A percentile compares a stretch with the other conserved stretches of the same genome.
These are phyloP conservation scores for Plantago coronopus DNA, from an alignment of 305 asterid genomes.

Conservation along the genomic window DNA sequence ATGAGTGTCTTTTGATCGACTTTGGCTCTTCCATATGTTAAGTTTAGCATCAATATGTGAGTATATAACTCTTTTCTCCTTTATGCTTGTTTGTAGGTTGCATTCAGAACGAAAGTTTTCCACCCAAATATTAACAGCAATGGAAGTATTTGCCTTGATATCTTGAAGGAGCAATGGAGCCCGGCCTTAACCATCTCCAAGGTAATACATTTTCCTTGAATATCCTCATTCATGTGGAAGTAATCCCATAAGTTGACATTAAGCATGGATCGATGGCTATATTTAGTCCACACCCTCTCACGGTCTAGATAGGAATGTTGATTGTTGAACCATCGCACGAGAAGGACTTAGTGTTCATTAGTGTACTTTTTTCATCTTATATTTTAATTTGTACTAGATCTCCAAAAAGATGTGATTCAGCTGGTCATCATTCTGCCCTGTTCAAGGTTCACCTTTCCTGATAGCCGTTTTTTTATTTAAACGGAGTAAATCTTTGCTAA, in stretches of 20 bases:
- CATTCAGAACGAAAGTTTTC: constrained; percentile 35
- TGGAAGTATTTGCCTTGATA: constrained; percentile 43
- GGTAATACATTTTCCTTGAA: constrained; percentile 20
- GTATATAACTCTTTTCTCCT: constrained; percentile 1
- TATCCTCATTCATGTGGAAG: constrained; percentile 7
- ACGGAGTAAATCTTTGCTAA: background rate
- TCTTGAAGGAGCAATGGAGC: constrained; percentile 46
- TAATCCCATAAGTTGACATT: background rate
- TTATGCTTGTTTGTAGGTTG: constrained; percentile 23
- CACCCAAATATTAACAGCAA: constrained; percentile 39
- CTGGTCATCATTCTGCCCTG: too few relatives aligned
- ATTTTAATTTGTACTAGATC: too few relatives aligned
- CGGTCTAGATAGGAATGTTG: too few relatives aligned
- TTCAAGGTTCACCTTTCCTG: background rate
- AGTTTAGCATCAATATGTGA: background rate
- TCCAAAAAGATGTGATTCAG: too few relatives aligned
- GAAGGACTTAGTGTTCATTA: too few relatives aligned
- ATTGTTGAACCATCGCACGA: too few relatives aligned
- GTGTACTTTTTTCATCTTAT: too few relatives aligned
- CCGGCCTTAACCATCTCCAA: constrained; percentile 41
- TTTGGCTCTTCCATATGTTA: too few relatives aligned
- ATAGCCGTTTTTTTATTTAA: background rate
- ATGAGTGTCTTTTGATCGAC: background rate
- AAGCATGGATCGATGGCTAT: background rate
- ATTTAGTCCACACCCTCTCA: background rate